Evolutionary conservation across 2,329 filamentous ascomycete species (phyloP), one percentile per base, ranked within the genome.

Genomic region (Paraphoma chrysanthemicola): DNA sequence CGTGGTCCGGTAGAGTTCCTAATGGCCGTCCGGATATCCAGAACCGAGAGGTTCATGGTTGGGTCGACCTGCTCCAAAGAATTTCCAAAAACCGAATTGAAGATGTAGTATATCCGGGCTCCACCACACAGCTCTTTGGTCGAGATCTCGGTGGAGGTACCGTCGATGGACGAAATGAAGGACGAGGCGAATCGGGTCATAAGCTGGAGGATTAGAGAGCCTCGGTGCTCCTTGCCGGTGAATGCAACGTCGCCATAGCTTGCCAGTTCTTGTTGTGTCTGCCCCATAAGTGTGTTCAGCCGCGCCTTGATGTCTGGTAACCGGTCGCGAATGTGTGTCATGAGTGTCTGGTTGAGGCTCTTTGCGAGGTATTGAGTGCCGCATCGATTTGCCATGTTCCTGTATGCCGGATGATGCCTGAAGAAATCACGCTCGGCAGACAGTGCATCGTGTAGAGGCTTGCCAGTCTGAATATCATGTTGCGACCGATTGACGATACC

Each of bases 171-270:
- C 6, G 95, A 94, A 73, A 97, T 98, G 79, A 99, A 99, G 0
- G 93, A 97, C 3, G 92, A 95, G 9, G 95, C 95, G 71, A 99
- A 99, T 41, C 95, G 91, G 11, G 95, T 99, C 95, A 99, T 99
- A 54, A 97, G 86, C 78, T 98, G 94, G 61, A 99, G 81, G 55
- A 99, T 97, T 61, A 99, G 85, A 29, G 94, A 97, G 31, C 95
- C 95, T 48, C 94, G 87, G 75, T 99, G 95, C 77, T 98, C 95
- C 77, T 97, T 97, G 69, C 95, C 95, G 62, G 91, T 96, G 75
- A 99, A 99, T 69, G 96, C 91, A 82, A 95, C 96, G 75, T 98
- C 96, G 38, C 95, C 95, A 74, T 99, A 99, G 78, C 94, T 97
- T 43, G 95, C 95, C 54, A 99, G 85, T 77, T 99, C 95, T 80